Conservation (phyloP, 495 filamentous ascomycete genomes). For the Penicillium fimorum region DNA sequence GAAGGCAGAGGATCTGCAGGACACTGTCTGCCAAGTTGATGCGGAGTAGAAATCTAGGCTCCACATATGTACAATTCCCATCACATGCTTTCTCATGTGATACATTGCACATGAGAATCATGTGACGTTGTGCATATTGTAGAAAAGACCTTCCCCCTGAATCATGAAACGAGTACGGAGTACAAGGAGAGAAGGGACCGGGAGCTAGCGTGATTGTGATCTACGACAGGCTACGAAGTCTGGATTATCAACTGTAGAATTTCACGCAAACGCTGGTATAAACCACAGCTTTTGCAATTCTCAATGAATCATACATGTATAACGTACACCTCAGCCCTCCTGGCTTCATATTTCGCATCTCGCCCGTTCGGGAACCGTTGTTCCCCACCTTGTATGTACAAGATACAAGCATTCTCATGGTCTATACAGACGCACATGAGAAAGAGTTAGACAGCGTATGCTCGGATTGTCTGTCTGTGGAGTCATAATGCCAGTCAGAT, state of each 20-base stretch:
- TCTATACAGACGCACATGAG: constrained; percentile 1
- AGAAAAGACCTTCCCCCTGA: background rate
- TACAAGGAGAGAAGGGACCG: too few species aligned
- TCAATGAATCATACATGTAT: constrained; percentile 4
- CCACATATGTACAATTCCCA: background rate
- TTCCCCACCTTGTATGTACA: background rate
- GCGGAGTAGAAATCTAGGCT: background rate
- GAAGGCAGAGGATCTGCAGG: background rate
- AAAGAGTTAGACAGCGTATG: background rate
- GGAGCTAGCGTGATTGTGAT: constrained; percentile 17
- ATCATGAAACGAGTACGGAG: background rate
- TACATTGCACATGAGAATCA: background rate
- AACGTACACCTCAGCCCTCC: background rate
- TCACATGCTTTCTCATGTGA: background rate
- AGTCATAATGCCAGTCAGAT: background rate
- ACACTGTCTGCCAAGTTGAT: background rate
- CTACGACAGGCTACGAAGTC: constrained; percentile 7
- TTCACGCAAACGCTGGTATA: background rate
- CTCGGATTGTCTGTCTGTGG: background rate
- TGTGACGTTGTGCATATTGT: background rate
- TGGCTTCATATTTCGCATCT: background rate
- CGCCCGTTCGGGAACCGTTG: background rate
- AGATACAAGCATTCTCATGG: background rate
- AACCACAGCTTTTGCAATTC: background rate
- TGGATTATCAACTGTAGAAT: constrained; percentile 8